phyloP scores from a whole-genome alignment of 345 rosid species.

The Camelina sativa region DNA sequence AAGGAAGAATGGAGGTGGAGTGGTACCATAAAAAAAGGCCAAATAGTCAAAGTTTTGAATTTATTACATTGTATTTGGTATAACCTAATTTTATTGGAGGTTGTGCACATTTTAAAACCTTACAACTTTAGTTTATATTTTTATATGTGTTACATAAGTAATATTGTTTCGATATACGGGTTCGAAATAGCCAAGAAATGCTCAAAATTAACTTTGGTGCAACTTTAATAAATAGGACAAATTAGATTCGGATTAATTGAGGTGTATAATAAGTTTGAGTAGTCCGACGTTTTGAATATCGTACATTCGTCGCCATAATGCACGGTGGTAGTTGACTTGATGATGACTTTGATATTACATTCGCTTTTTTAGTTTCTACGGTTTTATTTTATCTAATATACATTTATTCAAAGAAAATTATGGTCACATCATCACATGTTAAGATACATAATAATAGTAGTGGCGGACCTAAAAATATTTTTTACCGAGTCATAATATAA shows the following conservation, averaged over 20 bases:
- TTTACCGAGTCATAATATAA: too few relatives aligned
- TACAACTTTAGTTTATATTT: not conserved
- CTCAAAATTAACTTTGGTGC: slow-evolving; percentile 5
- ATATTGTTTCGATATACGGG: slow-evolving; percentile 8
- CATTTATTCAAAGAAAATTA: too few relatives aligned
- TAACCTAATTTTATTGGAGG: slow-evolving; percentile 34
- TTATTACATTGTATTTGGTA: slow-evolving; percentile 44
- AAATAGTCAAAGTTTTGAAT: slow-evolving; percentile 56
- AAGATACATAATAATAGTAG: not conserved
- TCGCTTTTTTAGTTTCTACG: not conserved
- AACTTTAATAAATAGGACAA: slow-evolving; percentile 21
- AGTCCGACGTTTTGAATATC: slow-evolving; percentile 40
- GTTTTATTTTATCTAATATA: not conserved
- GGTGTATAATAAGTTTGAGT: slow-evolving; percentile 21
- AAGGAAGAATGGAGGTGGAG: slow-evolving; percentile 51
- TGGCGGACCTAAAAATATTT: too few relatives aligned
- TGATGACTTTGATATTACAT: slow-evolving; percentile 25
- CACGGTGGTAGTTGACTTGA: slow-evolving; percentile 47
- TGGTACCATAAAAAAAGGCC: slow-evolving; percentile 46
- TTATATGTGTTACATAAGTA: not conserved
- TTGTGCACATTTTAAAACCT: slow-evolving; percentile 26
- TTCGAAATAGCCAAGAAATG: slow-evolving; percentile 9
- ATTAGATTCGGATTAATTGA: slow-evolving; percentile 15
- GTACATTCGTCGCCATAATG: slow-evolving; percentile 37
- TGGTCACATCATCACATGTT: not conserved